A percentile compares a stretch with the other conserved stretches of the same genome.
phyloP scores from a whole-genome alignment of 148 eudicot genomes.

The Arbutus unedo region DNA sequence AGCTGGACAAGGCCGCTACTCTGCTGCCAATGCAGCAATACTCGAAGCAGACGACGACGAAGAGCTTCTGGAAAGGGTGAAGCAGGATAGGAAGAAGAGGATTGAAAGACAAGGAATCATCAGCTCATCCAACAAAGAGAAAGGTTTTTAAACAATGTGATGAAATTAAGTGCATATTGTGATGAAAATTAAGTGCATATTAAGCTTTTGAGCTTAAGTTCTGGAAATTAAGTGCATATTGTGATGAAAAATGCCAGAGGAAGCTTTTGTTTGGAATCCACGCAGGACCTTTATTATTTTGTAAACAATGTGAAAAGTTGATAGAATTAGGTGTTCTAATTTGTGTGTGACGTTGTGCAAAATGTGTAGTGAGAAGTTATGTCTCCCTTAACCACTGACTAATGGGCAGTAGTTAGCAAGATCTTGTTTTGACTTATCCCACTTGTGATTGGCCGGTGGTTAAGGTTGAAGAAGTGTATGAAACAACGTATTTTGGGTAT shows the following conservation, averaged over 20 bases:
- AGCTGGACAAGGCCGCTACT: constrained; percentile 24
- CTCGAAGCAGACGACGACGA: constrained; percentile 88
- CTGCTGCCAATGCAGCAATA: constrained; percentile 57
- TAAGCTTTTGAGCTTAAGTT: neutral
- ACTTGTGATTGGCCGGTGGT: neutral
- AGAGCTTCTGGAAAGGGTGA: constrained; percentile 86
- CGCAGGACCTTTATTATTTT: no score
- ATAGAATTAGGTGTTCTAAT: neutral
- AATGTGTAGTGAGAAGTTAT: neutral
- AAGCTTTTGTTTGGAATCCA: no score
- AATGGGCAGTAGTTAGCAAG: neutral
- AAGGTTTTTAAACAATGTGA: no score
- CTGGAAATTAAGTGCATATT: neutral
- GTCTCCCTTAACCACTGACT: neutral
- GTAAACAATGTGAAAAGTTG: neutral
- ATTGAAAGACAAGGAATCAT: constrained; percentile 72
- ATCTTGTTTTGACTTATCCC: neutral
- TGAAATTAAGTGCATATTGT: no score
- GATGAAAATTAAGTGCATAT: no score
- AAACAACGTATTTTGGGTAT: neutral
- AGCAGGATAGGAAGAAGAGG: constrained; percentile 87
- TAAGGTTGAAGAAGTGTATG: neutral
- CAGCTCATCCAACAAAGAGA: constrained; percentile 67
- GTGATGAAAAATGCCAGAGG: neutral
- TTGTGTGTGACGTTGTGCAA: neutral